Percentiles rank a stretch among this genome's conserved stretches.
Evolutionary conservation across 2,329 filamentous ascomycete species (phyloP).

Genomic region (Aspergillus fumigatiaffinis): DNA sequence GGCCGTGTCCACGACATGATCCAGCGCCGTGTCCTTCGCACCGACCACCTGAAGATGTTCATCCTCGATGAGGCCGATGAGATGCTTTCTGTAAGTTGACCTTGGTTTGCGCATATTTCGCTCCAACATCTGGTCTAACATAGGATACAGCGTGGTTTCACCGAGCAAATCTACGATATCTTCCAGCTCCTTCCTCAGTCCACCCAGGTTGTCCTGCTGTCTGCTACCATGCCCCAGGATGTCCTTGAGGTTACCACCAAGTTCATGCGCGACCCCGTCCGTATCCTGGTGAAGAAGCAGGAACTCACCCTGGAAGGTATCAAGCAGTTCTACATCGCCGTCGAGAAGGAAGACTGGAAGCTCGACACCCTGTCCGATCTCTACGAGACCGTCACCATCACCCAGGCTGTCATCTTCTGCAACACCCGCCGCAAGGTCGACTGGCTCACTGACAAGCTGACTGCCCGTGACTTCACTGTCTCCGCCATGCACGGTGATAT

Average conservation of each 20-base stretch:
- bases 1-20: conserved; percentile 99
- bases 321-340: conserved; percentile 99
- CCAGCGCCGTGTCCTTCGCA: conserved; percentile 94
- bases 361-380: conserved; percentile 97
- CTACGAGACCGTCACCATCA: conserved; percentile 99
- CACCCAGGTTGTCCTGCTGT: conserved; percentile 96
- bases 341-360: conserved; percentile 99
- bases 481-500: conserved; percentile 99
- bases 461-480: conserved; percentile 96
- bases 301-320: conserved; percentile 99
- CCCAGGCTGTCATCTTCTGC: conserved; percentile 99
- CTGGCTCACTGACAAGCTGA: conserved; percentile 99
- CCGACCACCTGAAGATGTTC: conserved; percentile 99
- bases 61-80: conserved; percentile 99
- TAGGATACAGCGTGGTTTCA: conserved; percentile 76
- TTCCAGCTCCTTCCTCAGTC: conserved; percentile 98
- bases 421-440: conserved; percentile 99
- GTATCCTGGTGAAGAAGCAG: conserved; percentile 99
- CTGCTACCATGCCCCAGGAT: conserved; percentile 98
- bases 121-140: background rate
- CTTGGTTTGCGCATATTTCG: background rate
- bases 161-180: conserved; percentile 99
- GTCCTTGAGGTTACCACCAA: conserved; percentile 99
- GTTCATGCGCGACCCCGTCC: conserved; percentile 99
- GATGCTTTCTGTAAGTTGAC: conserved; percentile 62